phyloP scores from a whole-genome alignment of 345 rosid genomes.

The Nasturtium officinale region DNA sequence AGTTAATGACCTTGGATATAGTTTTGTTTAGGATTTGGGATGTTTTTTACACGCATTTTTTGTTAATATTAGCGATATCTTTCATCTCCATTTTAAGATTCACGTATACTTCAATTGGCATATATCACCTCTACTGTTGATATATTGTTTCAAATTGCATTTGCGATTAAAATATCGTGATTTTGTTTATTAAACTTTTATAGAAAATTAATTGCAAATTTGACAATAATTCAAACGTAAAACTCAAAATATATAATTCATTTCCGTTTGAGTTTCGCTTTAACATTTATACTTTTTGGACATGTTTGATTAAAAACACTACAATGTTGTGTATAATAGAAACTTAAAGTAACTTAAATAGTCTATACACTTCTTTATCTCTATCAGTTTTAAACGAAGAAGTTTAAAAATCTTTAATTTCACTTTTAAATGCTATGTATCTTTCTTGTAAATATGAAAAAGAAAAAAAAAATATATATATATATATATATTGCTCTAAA shows the following conservation, averaged over 20 bases:
- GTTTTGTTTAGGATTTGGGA: conserved; percentile 1
- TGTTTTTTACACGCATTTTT: conserved; percentile 5
- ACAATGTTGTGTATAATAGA: neutral
- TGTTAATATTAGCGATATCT: too few relatives aligned
- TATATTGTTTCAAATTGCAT: neutral
- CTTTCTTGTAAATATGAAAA: neutral
- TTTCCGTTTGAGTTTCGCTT: neutral
- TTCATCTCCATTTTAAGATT: conserved; percentile 3
- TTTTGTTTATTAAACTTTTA: neutral
- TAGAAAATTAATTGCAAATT: neutral
- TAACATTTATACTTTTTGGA: neutral
- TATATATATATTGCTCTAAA: neutral
- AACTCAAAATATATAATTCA: neutral
- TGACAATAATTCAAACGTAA: neutral
- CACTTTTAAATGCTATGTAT: neutral
- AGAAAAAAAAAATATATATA: neutral
- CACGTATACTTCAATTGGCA: neutral
- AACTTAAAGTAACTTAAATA: too few relatives aligned
- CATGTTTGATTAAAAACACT: neutral
- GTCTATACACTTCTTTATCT: too few relatives aligned
- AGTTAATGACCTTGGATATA: conserved; percentile 6
- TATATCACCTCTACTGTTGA: neutral
- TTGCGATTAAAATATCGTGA: neutral
- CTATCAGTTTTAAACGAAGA: too few relatives aligned
- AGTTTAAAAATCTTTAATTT: neutral